Base-by-base conservation (phyloP, 1,284 basidiomycete species). In the Trametes pubescens region DNA sequence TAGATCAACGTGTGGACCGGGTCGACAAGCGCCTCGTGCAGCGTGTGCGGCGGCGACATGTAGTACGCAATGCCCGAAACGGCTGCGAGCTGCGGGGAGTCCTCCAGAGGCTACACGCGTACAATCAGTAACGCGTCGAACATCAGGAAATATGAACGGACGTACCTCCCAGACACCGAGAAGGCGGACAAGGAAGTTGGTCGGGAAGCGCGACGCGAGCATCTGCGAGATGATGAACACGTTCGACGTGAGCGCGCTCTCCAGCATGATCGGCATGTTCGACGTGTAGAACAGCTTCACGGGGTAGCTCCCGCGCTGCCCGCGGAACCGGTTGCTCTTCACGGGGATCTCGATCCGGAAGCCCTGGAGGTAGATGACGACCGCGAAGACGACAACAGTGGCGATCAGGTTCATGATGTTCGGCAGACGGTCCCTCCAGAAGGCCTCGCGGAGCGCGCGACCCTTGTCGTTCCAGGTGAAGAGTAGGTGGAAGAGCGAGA, bases 261-360 rank as follows among this genome's bases (percentile, higher is more conserved):
- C 94, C 69, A 99, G 89, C 97, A 99, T 99, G 85, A 99, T 99
- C 68, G 97, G 96, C 97, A 99, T 99, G 85, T 99, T 99, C 68
- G 89, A 92, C 26, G 97, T 99, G 83, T 99, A 99, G 84, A 99
- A 99, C 51, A 99, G 88, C 83, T 99, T 99, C 82, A 99, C 89
- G 64, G 98, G 97, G 85, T 98, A 99, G 40, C 89, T 89, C 52
- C 94, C 96, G 54, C 95, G 88, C 80, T 99, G 96, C 35, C 98
- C 97, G 68, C 96, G 88, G 91, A 96, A 96, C 69, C 90, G 89
- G 85, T 95, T 96, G 79, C 90, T 93, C 88, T 99, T 99, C 79
- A 99, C 94, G 18, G 97, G 97, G 75, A 99, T 99, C 79, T 99
- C 97, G 71, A 99, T 93, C 65, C 97, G 87, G 93, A 99, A 99